Evolutionary conservation across 441 rosid genomes (phyloP).

Genomic region (Geranium incanum): DNA sequence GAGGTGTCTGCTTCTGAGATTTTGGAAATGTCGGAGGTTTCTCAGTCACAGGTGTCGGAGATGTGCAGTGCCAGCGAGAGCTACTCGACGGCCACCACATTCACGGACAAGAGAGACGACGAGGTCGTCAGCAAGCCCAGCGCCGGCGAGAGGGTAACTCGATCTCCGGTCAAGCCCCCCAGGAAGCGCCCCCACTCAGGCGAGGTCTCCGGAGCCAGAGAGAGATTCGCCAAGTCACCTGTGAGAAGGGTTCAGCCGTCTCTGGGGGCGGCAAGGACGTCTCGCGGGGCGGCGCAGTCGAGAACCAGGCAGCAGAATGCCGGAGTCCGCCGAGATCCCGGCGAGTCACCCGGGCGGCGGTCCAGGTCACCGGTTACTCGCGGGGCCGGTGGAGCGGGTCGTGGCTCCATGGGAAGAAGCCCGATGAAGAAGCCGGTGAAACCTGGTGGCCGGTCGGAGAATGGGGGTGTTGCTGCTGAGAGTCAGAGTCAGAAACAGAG

Average conservation of each 20-base stretch:
- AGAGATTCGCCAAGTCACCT: constrained; percentile 24
- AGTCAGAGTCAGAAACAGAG: neutral
- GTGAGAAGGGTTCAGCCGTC: constrained; percentile 20
- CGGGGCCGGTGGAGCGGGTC: constrained; percentile 23
- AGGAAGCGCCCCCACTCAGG: constrained; percentile 38
- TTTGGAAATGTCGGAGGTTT: neutral
- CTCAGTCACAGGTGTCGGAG: constrained; percentile 18
- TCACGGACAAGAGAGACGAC: constrained; percentile 47
- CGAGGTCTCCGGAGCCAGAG: constrained; percentile 20
- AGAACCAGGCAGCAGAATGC: constrained; percentile 30
- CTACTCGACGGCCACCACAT: constrained; percentile 39
- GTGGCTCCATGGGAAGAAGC: constrained; percentile 28
- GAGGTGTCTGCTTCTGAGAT: neutral
- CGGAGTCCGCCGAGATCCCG: constrained; percentile 33
- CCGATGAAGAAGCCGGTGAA: constrained; percentile 31
- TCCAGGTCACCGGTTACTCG: constrained; percentile 53
- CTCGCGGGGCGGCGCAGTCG: constrained; percentile 18
- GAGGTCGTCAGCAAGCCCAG: constrained; percentile 54
- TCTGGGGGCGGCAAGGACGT: constrained; percentile 19
- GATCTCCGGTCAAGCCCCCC: constrained; percentile 38
- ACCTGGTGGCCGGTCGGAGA: constrained; percentile 22
- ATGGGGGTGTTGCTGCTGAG: neutral
- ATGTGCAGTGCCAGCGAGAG: constrained; percentile 43
- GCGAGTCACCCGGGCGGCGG: constrained; percentile 33
- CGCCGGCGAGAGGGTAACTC: constrained; percentile 21